Base-by-base conservation (phyloP, 2,329 filamentous ascomycete species). In the Ophiosphaerella narmari region DNA sequence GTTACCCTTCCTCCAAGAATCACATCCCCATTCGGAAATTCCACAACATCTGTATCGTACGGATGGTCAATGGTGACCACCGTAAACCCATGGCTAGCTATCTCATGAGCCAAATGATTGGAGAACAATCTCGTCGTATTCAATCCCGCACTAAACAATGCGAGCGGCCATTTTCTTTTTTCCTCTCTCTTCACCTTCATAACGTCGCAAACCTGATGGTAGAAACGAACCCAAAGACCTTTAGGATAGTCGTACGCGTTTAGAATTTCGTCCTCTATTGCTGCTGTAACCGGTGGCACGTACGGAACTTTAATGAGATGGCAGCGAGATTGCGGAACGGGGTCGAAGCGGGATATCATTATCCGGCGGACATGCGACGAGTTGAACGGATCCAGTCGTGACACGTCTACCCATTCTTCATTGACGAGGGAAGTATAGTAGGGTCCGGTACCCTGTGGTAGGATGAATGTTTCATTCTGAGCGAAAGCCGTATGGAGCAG, bases 51-150 rank as follows among this genome's bases (percentile, higher is more conserved):
- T 0, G 74, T 71, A 38, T 82, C 79, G 43, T 77, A 78, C 0
- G 78, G 72, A 41, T 81, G 78, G 46, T 82, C 80, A 16, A 82
- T 63, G 0, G 77, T 70, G 26, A 80, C 63, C 5, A 81, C 75
- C 0, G 73, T 66, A 47, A 75, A 79, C 0, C 79, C 80, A 12
- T 73, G 65, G 34, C 74, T 77, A 0, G 80, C 75, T 1, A 82
- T 65, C 1, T 77, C 72, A 4, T 72, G 70, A 2, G 77, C 75
- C 50, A 76, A 67, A 4, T 67, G 67, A 3, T 63, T 69, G 48
- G 79, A 76, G 2, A 78, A 47, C 1, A 76, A 59, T 0, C 78
- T 67, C 0, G 76, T 74, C 14, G 71, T 71, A 4, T 75, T 74
- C 23, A 74, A 62, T 2, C 77, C 79, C 0, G 77, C 71, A 0